phyloP scores from a whole-genome alignment of 2,329 filamentous ascomycete species.

The Passalora sequoiae region DNA sequence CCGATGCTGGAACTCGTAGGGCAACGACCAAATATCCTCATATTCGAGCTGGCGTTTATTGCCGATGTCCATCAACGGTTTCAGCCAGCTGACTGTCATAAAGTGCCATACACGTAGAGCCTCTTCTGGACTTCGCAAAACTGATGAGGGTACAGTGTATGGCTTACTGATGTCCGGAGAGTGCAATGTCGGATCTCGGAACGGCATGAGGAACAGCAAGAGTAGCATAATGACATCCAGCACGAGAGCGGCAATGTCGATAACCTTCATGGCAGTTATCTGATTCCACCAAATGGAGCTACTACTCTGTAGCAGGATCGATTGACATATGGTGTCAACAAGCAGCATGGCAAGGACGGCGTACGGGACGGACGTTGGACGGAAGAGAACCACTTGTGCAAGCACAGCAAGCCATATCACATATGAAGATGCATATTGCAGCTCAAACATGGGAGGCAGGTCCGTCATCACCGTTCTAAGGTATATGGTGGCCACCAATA shows the following conservation, averaged over 20 bases:
- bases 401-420: conserved; percentile 25
- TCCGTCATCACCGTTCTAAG: too few relatives aligned
- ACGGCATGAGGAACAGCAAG: conserved; percentile 62
- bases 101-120: conserved; percentile 75
- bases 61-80: conserved; percentile 63
- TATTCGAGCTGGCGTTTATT: conserved; percentile 63
- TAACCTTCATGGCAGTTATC: conserved; percentile 1
- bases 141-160: conserved; percentile 51
- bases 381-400: conserved; percentile 21
- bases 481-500: conserved; percentile 11
- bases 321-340: conserved; percentile 21
- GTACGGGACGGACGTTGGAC: conserved; percentile 28
- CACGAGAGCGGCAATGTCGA: conserved; percentile 22
- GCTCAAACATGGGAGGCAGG: too few relatives aligned
- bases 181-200: conserved; percentile 56
- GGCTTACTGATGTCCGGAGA: conserved; percentile 55
- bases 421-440: too few relatives aligned
- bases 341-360: conserved; percentile 23
- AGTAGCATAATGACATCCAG: conserved; percentile 46
- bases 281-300: conserved; percentile 1
- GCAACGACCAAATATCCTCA: conserved; percentile 75
- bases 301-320: conserved; percentile 23
- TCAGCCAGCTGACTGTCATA: conserved; percentile 79
- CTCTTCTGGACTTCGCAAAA: conserved; percentile 72
- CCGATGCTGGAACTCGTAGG: conserved; percentile 75